Conservation (phyloP, 1,284 basidiomycete genomes). For the Sporisorium iseilematis-ciliati region DNA sequence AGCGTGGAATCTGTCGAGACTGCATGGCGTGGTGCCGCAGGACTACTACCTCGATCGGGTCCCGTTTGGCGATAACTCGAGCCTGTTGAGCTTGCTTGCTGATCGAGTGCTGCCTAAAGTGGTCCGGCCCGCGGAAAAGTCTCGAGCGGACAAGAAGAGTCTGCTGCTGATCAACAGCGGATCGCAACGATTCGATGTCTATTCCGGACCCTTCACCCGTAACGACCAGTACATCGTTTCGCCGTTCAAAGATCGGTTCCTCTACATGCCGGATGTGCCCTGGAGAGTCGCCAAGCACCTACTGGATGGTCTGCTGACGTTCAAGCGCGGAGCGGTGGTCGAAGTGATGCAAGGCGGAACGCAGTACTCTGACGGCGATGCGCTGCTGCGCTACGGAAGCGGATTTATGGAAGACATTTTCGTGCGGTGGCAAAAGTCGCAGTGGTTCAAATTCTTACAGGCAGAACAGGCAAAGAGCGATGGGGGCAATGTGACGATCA, state of each 20-base stretch:
- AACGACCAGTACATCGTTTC: constrained; percentile 68
- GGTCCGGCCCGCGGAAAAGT: constrained; percentile 59
- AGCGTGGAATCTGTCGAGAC: constrained; percentile 61
- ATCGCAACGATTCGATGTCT: constrained; percentile 65
- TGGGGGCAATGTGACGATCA: constrained; percentile 8
- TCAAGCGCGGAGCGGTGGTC: constrained; percentile 47
- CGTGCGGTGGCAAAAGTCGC: constrained; percentile 47
- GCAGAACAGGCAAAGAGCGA: constrained; percentile 17
- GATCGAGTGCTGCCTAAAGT: constrained; percentile 63
- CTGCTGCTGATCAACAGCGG: constrained; percentile 67
- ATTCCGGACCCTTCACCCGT: constrained; percentile 61
- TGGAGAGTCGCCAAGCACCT: constrained; percentile 58
- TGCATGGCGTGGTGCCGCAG: constrained; percentile 64
- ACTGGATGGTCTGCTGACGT: constrained; percentile 41
- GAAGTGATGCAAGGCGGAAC: constrained; percentile 46
- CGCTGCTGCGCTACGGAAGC: constrained; percentile 29
- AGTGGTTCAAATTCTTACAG: constrained; percentile 48
- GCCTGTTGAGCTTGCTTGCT: constrained; percentile 59
- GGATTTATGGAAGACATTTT: constrained; percentile 51
- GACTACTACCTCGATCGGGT: constrained; percentile 67
- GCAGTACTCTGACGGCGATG: constrained; percentile 39
- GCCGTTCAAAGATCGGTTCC: constrained; percentile 64
- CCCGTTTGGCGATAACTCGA: constrained; percentile 48
- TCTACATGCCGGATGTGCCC: constrained; percentile 62
- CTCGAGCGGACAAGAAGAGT: constrained; percentile 44